Percentiles rank a stretch among this genome's conserved stretches.
Evolutionary conservation across 2,329 filamentous ascomycete species (phyloP).

Genomic region (Apiospora phragmitis): DNA sequence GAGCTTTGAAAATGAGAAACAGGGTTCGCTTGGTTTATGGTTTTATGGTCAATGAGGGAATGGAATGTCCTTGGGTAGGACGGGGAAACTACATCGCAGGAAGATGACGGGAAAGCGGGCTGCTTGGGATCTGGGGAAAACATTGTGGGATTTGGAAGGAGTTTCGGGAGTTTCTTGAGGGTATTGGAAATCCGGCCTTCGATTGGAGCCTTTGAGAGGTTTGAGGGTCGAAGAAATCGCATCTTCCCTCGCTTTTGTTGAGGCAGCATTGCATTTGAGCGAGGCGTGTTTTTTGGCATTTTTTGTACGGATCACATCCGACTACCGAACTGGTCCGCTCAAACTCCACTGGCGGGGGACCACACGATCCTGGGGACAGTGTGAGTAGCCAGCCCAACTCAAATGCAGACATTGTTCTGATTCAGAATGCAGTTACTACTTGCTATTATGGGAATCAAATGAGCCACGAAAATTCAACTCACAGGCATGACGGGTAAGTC

Average conservation of each 20-base stretch:
- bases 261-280: constrained; percentile 3
- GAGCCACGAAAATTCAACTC: neutral
- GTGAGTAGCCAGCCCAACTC: neutral
- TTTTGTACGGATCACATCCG: neutral
- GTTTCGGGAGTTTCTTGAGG: neutral
- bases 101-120: neutral
- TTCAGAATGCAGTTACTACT: neutral
- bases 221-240: neutral
- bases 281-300: neutral
- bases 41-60: neutral
- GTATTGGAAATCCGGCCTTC: neutral
- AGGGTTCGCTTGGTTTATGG: neutral
- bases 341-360: neutral
- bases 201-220: neutral
- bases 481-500: neutral
- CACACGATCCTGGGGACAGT: neutral
- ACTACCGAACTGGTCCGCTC: neutral
- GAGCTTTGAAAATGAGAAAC: neutral
- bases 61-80: neutral
- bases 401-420: neutral
- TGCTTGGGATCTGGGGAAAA: neutral
- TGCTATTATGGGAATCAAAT: neutral
- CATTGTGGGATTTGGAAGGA: neutral
- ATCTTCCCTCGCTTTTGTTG: neutral
- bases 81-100: neutral